Percentiles rank a stretch among this genome's conserved stretches.
phyloP scores from a whole-genome alignment of 139 green algal genomes.

The Picocystis salinarum region DNA sequence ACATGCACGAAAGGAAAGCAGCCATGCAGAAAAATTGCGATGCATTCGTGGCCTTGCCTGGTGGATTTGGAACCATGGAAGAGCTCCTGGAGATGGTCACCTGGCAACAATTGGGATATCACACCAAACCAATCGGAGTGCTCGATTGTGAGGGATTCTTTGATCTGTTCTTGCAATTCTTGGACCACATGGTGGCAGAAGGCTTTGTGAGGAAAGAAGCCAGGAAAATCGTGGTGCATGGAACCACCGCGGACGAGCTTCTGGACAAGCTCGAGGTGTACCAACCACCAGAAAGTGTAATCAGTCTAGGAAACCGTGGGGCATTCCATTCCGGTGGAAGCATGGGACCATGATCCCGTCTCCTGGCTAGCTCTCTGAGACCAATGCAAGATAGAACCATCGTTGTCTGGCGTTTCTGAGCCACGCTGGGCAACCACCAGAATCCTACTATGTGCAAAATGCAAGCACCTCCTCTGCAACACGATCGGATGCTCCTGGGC shows the following conservation, averaged over 20 bases:
- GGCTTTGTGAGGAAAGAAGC: conserved; percentile 7
- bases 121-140: conserved; percentile 49
- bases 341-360: too few relatives aligned
- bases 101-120: conserved; percentile 56
- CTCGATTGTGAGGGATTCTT: conserved; percentile 52
- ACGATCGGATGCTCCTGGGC: too few relatives aligned
- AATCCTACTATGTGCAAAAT: too few relatives aligned
- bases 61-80: conserved; percentile 61
- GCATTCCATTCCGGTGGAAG: too few relatives aligned
- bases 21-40: conserved; percentile 53
- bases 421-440: too few relatives aligned
- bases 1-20: conserved; percentile 70
- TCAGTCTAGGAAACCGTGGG: too few relatives aligned
- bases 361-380: too few relatives aligned
- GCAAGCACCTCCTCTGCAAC: too few relatives aligned
- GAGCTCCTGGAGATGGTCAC: conserved; percentile 55
- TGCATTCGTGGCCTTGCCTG: conserved; percentile 63
- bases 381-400: too few relatives aligned
- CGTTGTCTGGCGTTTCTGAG: too few relatives aligned
- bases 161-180: conserved; percentile 39
- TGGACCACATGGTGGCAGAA: conserved; percentile 33
- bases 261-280: not conserved
- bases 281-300: too few relatives aligned
- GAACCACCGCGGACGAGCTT: not conserved
- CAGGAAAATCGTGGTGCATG: not conserved